Evolutionary conservation across 2,329 filamentous ascomycete genomes (phyloP).

Genomic region (Bipolaris oryzae): DNA sequence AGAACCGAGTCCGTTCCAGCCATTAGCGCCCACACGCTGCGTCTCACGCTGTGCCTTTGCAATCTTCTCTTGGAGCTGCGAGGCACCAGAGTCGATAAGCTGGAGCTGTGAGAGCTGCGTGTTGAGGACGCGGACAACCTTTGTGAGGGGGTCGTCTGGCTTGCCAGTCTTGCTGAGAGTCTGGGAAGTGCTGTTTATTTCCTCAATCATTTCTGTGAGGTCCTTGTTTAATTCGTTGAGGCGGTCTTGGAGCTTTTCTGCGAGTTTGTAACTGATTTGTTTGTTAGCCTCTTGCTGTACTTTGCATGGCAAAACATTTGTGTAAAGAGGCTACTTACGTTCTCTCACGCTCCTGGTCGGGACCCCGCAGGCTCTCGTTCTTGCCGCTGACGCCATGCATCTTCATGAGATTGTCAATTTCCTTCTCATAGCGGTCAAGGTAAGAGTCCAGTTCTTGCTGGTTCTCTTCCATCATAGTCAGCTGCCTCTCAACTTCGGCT

Average conservation of each 20-base stretch:
- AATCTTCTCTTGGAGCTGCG: slow-evolving; percentile 82
- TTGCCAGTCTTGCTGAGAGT: slow-evolving; percentile 88
- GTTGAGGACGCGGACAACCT: slow-evolving; percentile 95
- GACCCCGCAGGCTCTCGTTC: slow-evolving; percentile 79
- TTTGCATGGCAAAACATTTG: too few species aligned
- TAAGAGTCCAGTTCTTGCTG: slow-evolving; percentile 88
- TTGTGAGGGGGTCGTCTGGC: slow-evolving; percentile 69
- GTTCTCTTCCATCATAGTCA: slow-evolving; percentile 86
- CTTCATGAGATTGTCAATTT: slow-evolving; percentile 91
- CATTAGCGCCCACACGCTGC: slow-evolving; percentile 60
- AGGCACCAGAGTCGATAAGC: slow-evolving; percentile 87
- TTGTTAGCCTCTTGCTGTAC: slow-evolving; percentile 11
- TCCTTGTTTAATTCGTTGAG: slow-evolving; percentile 94
- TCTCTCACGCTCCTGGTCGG: slow-evolving; percentile 92
- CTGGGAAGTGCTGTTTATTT: slow-evolving; percentile 93
- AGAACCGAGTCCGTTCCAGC: slow-evolving; percentile 61
- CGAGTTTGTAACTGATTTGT: slow-evolving; percentile 73
- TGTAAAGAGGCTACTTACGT: too few species aligned
- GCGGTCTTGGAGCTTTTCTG: slow-evolving; percentile 88
- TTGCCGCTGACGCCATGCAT: slow-evolving; percentile 69
- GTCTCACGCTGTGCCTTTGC: slow-evolving; percentile 79
- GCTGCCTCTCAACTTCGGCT: slow-evolving; percentile 89
- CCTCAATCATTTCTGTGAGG: slow-evolving; percentile 93
- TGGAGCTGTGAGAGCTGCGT: slow-evolving; percentile 89
- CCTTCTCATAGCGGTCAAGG: slow-evolving; percentile 88